These are phyloP conservation scores for Adiantum capillusveneris DNA, from an alignment of 75 land plant species.

Conservation along the genomic window DNA sequence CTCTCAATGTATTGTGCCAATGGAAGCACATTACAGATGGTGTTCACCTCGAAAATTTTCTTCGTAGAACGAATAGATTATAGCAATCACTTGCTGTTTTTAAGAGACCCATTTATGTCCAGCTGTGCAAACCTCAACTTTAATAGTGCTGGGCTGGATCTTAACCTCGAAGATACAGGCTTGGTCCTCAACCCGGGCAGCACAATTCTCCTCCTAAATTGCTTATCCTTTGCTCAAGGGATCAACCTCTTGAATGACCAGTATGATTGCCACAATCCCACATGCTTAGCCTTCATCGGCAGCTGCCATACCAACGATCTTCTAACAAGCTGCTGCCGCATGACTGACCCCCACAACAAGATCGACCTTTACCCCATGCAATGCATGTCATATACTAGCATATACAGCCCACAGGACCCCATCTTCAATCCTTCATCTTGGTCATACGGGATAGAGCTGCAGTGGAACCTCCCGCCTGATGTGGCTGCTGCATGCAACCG, in stretches of 20 bases:
- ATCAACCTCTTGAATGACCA: slow-evolving; percentile 2
- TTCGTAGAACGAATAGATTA: slow-evolving; percentile 5
- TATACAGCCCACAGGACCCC: slow-evolving; percentile 2
- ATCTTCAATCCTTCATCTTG: slow-evolving; percentile 2
- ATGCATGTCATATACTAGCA: slow-evolving; percentile 11
- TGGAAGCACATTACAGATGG: not conserved
- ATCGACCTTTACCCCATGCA: slow-evolving; percentile 7
- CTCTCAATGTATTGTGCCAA: slow-evolving; percentile 2
- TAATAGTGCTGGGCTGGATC: not conserved
- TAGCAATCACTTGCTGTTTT: not conserved
- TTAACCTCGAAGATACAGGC: not conserved
- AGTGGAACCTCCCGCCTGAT: slow-evolving; percentile 6
- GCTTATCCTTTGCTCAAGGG: slow-evolving; percentile 7
- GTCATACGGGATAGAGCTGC: slow-evolving; percentile 5
- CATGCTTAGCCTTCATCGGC: slow-evolving; percentile 7
- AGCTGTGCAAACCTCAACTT: slow-evolving; percentile 1
- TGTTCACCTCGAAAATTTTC: slow-evolving; percentile 5
- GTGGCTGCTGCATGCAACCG: not conserved
- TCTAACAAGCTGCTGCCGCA: slow-evolving; percentile 6
- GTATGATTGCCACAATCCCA: slow-evolving; percentile 8
- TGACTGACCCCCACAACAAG: not conserved
- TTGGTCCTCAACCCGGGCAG: not conserved
- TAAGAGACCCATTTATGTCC: slow-evolving; percentile 9
- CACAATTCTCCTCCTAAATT: slow-evolving; percentile 13
- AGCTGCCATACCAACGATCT: slow-evolving; percentile 6